Percentiles rank a stretch among this genome's conserved stretches.
phyloP scores from a whole-genome alignment of 2,329 filamentous ascomycete genomes.

The Colletotrichum noveboracense region DNA sequence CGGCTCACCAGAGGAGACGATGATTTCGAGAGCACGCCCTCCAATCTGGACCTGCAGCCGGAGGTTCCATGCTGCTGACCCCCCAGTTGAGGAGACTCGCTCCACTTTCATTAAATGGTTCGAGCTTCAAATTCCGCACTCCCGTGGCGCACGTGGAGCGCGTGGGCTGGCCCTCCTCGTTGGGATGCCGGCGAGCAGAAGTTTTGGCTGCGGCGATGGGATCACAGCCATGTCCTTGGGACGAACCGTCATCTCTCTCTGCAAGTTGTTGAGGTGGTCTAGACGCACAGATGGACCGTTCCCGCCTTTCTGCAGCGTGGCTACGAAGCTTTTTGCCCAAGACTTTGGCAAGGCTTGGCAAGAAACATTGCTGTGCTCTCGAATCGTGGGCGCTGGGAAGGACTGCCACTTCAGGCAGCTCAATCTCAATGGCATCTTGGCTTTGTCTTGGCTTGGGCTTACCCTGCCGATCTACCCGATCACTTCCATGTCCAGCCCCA shows the following conservation, averaged over 20 bases:
- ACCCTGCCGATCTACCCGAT: conserved; percentile 17
- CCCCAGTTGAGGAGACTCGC: neutral
- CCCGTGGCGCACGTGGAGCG: neutral
- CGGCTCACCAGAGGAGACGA: neutral
- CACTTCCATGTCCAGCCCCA: neutral
- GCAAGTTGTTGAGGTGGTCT: neutral
- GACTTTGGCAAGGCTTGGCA: neutral
- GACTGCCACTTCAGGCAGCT: neutral
- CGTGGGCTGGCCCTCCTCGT: neutral
- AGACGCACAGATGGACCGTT: neutral
- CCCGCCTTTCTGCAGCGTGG: neutral
- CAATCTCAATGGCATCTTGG: conserved; percentile 8
- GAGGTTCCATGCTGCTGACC: neutral
- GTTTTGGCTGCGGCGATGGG: neutral
- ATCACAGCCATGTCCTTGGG: neutral
- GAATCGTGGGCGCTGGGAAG: neutral
- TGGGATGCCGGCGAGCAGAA: neutral
- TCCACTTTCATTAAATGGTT: neutral
- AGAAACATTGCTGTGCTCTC: neutral
- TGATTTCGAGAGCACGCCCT: neutral
- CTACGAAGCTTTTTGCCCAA: neutral
- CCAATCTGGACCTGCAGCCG: neutral
- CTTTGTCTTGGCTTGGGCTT: conserved; percentile 17
- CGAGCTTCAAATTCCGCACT: conserved; percentile 1
- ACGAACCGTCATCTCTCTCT: neutral